Evolutionary conservation across 2,329 filamentous ascomycete species (phyloP).

Genomic region (Aplosporella prunicola): DNA sequence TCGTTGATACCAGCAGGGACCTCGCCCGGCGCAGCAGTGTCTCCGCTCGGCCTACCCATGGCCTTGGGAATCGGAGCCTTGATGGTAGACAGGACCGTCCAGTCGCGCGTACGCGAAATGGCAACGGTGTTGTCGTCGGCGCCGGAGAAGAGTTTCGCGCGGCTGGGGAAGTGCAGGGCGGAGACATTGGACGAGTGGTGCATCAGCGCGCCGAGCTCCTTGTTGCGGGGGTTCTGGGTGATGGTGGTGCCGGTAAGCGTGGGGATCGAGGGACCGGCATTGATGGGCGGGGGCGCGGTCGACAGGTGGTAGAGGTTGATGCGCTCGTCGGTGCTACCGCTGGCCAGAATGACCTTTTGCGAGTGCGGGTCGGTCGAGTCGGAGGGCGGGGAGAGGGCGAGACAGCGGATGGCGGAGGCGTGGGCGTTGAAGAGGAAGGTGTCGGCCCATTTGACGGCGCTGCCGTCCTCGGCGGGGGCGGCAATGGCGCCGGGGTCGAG

Average conservation of each 20-base stretch:
- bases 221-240: constrained; percentile 75
- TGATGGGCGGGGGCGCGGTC: constrained; percentile 42
- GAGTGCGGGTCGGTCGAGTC: constrained; percentile 43
- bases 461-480: neutral
- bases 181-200: constrained; percentile 82
- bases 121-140: constrained; percentile 88
- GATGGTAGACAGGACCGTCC: constrained; percentile 77
- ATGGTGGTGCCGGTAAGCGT: constrained; percentile 63
- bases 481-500: constrained; percentile 20
- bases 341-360: constrained; percentile 84
- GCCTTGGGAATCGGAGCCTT: constrained; percentile 80
- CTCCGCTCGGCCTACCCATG: constrained; percentile 72
- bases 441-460: constrained; percentile 64
- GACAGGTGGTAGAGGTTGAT: constrained; percentile 93
- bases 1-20: constrained; percentile 85
- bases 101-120: constrained; percentile 79
- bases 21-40: constrained; percentile 74
- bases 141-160: constrained; percentile 77
- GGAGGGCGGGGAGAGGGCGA: constrained; percentile 74
- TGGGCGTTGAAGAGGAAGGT: constrained; percentile 96
- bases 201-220: constrained; percentile 75
- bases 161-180: constrained; percentile 68
- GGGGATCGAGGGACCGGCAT: constrained; percentile 50
- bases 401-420: constrained; percentile 76
- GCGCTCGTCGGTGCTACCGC: constrained; percentile 83